Evolutionary conservation across 768 basidiomycete species (phyloP).

Genomic region (Macrolepiota albuminosa): DNA sequence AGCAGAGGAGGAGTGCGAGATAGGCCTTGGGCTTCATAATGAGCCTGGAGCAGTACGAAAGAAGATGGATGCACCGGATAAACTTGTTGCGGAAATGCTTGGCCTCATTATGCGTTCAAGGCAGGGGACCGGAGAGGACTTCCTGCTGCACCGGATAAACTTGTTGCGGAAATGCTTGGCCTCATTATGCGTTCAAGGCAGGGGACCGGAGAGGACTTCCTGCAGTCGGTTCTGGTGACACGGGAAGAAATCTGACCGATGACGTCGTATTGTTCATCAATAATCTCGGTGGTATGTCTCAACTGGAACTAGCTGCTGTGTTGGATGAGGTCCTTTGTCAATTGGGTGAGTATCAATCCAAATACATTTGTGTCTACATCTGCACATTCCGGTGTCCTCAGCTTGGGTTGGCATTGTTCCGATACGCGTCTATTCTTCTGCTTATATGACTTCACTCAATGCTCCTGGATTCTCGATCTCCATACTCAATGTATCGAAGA

Average conservation of each 20-base stretch:
- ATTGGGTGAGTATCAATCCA: constrained; percentile 28
- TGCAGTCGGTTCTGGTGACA: constrained; percentile 19
- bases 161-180: constrained; percentile 28
- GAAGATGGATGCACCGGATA: constrained; percentile 28
- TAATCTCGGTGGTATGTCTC: constrained; percentile 49
- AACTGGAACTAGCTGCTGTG: constrained; percentile 49
- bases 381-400: constrained; percentile 14
- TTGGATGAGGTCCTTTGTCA: constrained; percentile 37
- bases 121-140: constrained; percentile 32
- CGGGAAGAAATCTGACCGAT: constrained; percentile 30
- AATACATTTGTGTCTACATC: background rate
- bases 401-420: constrained; percentile 28
- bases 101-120: constrained; percentile 31
- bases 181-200: constrained; percentile 36
- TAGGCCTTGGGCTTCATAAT: constrained; percentile 55
- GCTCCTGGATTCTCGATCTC: constrained; percentile 56
- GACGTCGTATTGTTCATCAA: constrained; percentile 47
- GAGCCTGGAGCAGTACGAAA: constrained; percentile 41
- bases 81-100: constrained; percentile 29
- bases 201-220: constrained; percentile 27
- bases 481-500: constrained; percentile 40
- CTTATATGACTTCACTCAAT: constrained; percentile 58
- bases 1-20: constrained; percentile 31
- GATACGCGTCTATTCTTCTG: constrained; percentile 37
- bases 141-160: constrained; percentile 11